Evolutionary conservation across 371 early-diverging fungal species (phyloP), one percentile per base, ranked within the genome.

Genomic region (Sporodiniella umbellata): DNA sequence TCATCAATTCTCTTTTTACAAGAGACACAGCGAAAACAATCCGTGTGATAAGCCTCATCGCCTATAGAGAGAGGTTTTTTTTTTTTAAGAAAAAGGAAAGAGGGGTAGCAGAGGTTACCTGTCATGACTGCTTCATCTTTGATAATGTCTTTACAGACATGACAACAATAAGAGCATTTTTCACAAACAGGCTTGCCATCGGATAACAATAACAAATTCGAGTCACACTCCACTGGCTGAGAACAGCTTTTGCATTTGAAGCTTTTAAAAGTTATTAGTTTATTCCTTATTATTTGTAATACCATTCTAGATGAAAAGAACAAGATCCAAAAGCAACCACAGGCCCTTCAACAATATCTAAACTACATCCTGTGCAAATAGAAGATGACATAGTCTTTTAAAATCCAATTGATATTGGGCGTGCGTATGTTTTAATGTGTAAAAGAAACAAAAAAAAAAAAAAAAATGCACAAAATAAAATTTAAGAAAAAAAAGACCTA

Each of bases 111-210:
- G n/a, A n/a, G n/a, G n/a, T 48, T 68, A 78, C 87, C 89, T 25
- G 92, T 93, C 70, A 89, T 87, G 35, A 93, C 86, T 26, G 93
- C 93, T 62, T 93, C 93, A 58, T 90, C 92, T 12, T 80, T 76
- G 40, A 93, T 94, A 6, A 83, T 75, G 54, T 83, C 68, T 38
- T 82, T 80, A 63, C 94, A 94, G 24, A 78, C 64, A 42, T 76
- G 71, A 66, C 94, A 94, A 60, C 72, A 80, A 58, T 90, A 92
- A 8, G 90, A 89, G 62, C 94, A 94, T 42, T 90, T 81, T 47
- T 86, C 87, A 51, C 94, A 92, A 26, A 94, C 81, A 11, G 90
- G 90, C 53, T 82, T 79, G 10, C 90, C 89, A 51, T 92, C 88
- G 10, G 87, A 83, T 17, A 92, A 72, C 33, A 92, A 69, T 24